A percentile compares a stretch with the other conserved stretches of the same genome.
These are phyloP conservation scores for Spizellomyces punctatus DNA, from an alignment of 192 early-diverging fungal genomes.

Conservation along the genomic window DNA sequence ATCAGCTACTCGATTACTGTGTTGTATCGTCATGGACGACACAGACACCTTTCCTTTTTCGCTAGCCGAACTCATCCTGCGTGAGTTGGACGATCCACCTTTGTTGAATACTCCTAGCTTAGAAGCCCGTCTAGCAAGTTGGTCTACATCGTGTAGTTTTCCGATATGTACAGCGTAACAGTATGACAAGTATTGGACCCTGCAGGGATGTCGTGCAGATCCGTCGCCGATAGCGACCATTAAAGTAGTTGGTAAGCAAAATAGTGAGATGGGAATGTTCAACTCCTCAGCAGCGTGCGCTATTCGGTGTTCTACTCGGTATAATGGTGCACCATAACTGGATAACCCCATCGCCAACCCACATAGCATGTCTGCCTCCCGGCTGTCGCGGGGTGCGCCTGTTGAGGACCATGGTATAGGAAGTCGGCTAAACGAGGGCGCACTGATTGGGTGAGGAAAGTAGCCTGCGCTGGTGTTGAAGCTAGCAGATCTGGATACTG, in stretches of 20 bases:
- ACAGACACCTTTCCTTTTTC: background rate
- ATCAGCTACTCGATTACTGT: background rate
- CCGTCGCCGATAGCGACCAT: slow-evolving; percentile 34
- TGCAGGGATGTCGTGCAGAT: slow-evolving; percentile 18
- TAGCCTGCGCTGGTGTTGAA: background rate
- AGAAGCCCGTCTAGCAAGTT: slow-evolving; percentile 22
- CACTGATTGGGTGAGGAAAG: slow-evolving; percentile 19
- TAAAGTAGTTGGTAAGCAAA: slow-evolving; percentile 28
- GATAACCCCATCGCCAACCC: slow-evolving; percentile 26
- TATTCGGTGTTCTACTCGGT: slow-evolving; percentile 33
- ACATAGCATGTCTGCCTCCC: slow-evolving; percentile 30
- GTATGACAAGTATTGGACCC: slow-evolving; percentile 20
- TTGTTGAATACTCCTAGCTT: background rate
- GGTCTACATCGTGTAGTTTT: slow-evolving; percentile 30
- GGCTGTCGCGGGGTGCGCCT: slow-evolving; percentile 18
- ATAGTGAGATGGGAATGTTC: slow-evolving; percentile 24
- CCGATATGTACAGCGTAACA: slow-evolving; percentile 15
- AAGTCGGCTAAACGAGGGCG: slow-evolving; percentile 23
- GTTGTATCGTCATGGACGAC: background rate
- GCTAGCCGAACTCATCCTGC: background rate
- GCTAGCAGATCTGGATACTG: too few relatives aligned
- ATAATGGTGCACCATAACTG: slow-evolving; percentile 30
- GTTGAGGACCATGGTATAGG: slow-evolving; percentile 32
- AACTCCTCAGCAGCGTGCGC: slow-evolving; percentile 29
- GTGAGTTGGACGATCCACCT: background rate